Percentiles rank a stretch among this genome's conserved stretches.
Evolutionary conservation across 192 early-diverging fungal genomes (phyloP).

Genomic region (Allomyces macrogynus): DNA sequence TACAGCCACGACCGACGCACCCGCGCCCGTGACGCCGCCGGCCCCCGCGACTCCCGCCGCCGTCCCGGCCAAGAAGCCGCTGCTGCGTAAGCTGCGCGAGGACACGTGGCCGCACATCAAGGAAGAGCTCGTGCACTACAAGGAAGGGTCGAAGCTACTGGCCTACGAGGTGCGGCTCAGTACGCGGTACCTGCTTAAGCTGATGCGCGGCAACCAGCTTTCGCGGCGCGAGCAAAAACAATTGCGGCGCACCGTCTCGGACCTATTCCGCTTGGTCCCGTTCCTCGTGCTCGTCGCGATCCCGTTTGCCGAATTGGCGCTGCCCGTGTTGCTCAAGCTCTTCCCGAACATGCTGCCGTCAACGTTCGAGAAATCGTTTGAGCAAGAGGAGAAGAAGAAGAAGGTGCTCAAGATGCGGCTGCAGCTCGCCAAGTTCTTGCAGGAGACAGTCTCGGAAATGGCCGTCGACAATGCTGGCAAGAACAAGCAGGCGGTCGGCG

Average conservation of each 20-base stretch:
- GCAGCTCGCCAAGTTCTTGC: constrained; percentile 86
- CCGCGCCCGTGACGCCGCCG: too few relatives aligned
- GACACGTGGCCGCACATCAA: constrained; percentile 29
- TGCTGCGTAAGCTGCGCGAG: constrained; percentile 27
- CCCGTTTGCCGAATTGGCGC: constrained; percentile 85
- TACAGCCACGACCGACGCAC: too few relatives aligned
- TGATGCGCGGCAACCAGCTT: constrained; percentile 53
- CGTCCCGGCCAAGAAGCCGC: constrained; percentile 24
- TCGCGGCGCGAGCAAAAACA: constrained; percentile 67
- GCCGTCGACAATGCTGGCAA: constrained; percentile 31
- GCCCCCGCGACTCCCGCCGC: too few relatives aligned
- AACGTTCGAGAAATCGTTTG: constrained; percentile 78
- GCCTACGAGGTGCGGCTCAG: constrained; percentile 75
- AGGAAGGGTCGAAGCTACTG: constrained; percentile 79
- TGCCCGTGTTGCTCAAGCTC: constrained; percentile 73
- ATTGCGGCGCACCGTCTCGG: constrained; percentile 65
- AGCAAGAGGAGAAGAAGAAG: constrained; percentile 80
- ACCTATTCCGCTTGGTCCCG: constrained; percentile 71
- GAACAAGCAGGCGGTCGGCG: constrained; percentile 30
- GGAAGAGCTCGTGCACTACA: constrained; percentile 73
- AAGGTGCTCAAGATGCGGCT: constrained; percentile 80
- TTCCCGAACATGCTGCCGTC: constrained; percentile 95
- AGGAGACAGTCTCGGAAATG: constrained; percentile 82
- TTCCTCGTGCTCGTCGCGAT: constrained; percentile 80
- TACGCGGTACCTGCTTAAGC: constrained; percentile 44